phyloP scores from a whole-genome alignment of 1,139 yeast species.

The Yamadazyma diddensiae region DNA sequence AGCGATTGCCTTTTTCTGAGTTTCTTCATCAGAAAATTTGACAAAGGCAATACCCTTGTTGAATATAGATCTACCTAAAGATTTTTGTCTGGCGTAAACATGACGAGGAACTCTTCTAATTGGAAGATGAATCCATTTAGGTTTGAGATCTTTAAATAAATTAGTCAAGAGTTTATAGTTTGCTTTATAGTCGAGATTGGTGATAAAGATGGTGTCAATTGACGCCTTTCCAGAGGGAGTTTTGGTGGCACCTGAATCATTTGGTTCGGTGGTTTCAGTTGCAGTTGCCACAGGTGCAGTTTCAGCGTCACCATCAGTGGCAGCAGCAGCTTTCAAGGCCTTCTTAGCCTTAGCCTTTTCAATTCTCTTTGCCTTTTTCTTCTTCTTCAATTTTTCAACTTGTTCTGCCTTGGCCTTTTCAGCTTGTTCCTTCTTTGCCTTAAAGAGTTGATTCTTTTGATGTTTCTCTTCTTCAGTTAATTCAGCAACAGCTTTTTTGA shows the following conservation, averaged over 20 bases:
- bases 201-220: slow-evolving; percentile 53
- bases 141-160: slow-evolving; percentile 46
- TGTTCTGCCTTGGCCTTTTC: slow-evolving; percentile 8
- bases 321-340: slow-evolving; percentile 11
- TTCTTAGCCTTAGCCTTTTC: slow-evolving; percentile 1
- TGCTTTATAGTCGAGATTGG: slow-evolving; percentile 52
- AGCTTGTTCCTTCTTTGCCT: slow-evolving; percentile 26
- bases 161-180: slow-evolving; percentile 42
- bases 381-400: slow-evolving; percentile 11
- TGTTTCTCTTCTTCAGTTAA: slow-evolving; percentile 48
- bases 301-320: slow-evolving; percentile 2
- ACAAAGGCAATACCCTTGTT: slow-evolving; percentile 67
- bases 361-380: slow-evolving; percentile 1
- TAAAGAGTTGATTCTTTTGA: slow-evolving; percentile 35
- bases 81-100: slow-evolving; percentile 37
- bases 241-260: slow-evolving; percentile 16
- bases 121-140: slow-evolving; percentile 60
- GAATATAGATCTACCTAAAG: slow-evolving; percentile 39
- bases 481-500: slow-evolving; percentile 52
- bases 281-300: slow-evolving; percentile 1
- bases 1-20: slow-evolving; percentile 47
- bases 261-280: slow-evolving; percentile 14
- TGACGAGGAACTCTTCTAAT: slow-evolving; percentile 41
- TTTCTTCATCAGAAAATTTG: slow-evolving; percentile 46
- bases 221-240: slow-evolving; percentile 51